Evolutionary conservation across 805 yeast genomes (phyloP).

Genomic region (Metschnikowia henanensis): DNA sequence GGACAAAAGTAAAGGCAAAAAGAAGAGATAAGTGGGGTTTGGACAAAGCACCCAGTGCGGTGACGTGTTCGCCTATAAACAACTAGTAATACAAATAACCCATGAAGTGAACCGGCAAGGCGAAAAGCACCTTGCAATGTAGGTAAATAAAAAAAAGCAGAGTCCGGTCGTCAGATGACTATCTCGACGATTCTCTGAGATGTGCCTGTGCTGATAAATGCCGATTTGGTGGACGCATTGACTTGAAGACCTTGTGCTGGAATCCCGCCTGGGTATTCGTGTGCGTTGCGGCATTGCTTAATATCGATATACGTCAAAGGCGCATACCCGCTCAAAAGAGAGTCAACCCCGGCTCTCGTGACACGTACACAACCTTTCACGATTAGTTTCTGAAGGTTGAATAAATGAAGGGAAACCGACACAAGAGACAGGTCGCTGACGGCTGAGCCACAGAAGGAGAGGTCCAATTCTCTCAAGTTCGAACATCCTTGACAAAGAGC

Average conservation of each 20-base stretch:
- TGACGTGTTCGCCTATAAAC: neutral
- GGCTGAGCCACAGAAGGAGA: slow-evolving; percentile 78
- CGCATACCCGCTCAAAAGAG: slow-evolving; percentile 55
- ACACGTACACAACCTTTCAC: slow-evolving; percentile 75
- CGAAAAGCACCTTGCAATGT: neutral
- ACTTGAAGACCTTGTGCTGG: slow-evolving; percentile 55
- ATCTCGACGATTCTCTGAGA: slow-evolving; percentile 58
- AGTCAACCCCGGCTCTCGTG: slow-evolving; percentile 75
- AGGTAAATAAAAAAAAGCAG: neutral
- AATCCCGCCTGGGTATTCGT: slow-evolving; percentile 58
- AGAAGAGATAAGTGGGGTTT: slow-evolving; percentile 29
- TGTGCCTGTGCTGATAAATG: slow-evolving; percentile 56
- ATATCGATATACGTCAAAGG: slow-evolving; percentile 55
- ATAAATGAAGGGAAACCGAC: slow-evolving; percentile 56
- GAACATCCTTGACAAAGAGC: slow-evolving; percentile 68
- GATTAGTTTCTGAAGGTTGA: slow-evolving; percentile 46
- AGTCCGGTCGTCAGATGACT: slow-evolving; percentile 33
- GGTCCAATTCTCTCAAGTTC: slow-evolving; percentile 48
- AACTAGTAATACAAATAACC: slow-evolving; percentile 1
- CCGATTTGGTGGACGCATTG: slow-evolving; percentile 52
- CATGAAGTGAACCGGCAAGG: slow-evolving; percentile 3
- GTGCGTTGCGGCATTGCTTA: slow-evolving; percentile 72
- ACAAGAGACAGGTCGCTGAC: slow-evolving; percentile 70
- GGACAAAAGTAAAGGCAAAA: slow-evolving; percentile 59
- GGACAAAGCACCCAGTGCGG: neutral